These are phyloP conservation scores for Fonsecaea multimorphosa DNA, from an alignment of 2,329 filamentous ascomycete genomes.

Conservation along the genomic window DNA sequence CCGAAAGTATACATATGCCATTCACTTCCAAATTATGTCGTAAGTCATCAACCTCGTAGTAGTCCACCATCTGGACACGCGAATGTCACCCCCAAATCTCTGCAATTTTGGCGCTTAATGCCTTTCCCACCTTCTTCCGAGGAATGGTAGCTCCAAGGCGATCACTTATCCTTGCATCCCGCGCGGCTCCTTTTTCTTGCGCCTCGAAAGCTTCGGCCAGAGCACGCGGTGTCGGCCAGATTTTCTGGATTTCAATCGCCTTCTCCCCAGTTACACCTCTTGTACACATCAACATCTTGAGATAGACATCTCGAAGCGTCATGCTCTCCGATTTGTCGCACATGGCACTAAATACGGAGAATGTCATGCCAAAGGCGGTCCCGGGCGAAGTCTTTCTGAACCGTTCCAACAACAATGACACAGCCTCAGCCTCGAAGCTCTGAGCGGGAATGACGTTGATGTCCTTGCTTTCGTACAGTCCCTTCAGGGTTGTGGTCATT, in stretches of 20 bases:
- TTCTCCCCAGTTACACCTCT: conserved; percentile 77
- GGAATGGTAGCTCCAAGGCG: conserved; percentile 64
- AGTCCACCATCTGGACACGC: neutral
- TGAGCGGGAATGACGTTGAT: conserved; percentile 34
- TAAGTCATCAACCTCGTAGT: neutral
- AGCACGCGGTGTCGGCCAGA: conserved; percentile 75
- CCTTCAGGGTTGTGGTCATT: conserved; percentile 72
- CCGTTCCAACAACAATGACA: conserved; percentile 67
- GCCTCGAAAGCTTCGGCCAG: conserved; percentile 72
- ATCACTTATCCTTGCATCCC: conserved; percentile 64
- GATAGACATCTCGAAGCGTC: conserved; percentile 74
- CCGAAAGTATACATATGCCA: neutral
- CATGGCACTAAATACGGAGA: conserved; percentile 72
- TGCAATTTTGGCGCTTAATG: conserved; percentile 64
- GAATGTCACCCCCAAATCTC: conserved; percentile 38
- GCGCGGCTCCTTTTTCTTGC: conserved; percentile 51
- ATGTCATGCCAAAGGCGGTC: conserved; percentile 70
- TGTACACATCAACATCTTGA: conserved; percentile 87
- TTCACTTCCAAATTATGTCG: neutral
- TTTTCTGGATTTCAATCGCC: conserved; percentile 77
- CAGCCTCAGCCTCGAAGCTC: conserved; percentile 62
- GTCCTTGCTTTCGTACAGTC: conserved; percentile 58
- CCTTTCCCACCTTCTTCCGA: conserved; percentile 70
- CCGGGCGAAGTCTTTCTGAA: conserved; percentile 61
- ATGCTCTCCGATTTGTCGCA: conserved; percentile 77